phyloP scores from a whole-genome alignment of 208 protist genomes.

The Wallacemonas rigidus region DNA sequence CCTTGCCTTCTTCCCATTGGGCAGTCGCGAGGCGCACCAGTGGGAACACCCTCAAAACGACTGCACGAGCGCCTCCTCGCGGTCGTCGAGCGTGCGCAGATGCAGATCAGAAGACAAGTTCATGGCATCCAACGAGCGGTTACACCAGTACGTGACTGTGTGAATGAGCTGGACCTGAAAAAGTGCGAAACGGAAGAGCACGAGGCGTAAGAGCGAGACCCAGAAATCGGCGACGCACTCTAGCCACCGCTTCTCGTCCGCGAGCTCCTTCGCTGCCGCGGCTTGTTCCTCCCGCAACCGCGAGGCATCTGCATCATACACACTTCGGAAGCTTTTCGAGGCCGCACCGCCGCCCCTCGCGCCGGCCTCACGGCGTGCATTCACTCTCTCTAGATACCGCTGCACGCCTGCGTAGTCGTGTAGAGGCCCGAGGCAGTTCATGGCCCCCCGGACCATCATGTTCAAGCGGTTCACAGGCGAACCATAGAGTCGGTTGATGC shows the following conservation, averaged over 20 bases:
- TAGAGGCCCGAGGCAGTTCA: conserved; percentile 58
- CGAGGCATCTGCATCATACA: conserved; percentile 49
- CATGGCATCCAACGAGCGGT: conserved; percentile 32
- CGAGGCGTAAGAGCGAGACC: conserved; percentile 31
- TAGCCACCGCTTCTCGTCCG: conserved; percentile 14
- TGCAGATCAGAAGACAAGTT: conserved; percentile 9
- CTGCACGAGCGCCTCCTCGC: conserved; percentile 19
- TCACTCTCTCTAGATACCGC: conserved; percentile 44
- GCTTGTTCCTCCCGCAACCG: conserved; percentile 37
- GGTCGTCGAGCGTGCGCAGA: conserved; percentile 45
- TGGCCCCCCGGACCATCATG: conserved; percentile 69
- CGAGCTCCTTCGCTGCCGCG: conserved; percentile 37
- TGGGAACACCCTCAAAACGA: neutral
- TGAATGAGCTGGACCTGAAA: conserved; percentile 37
- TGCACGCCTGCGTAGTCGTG: conserved; percentile 58
- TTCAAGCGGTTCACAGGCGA: conserved; percentile 80
- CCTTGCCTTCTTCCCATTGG: neutral
- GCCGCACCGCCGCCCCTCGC: neutral
- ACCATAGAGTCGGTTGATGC: conserved; percentile 79
- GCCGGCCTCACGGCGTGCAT: conserved; percentile 19
- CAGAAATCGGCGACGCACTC: conserved; percentile 7
- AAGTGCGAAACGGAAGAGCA: conserved; percentile 46
- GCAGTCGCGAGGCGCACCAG: too few species aligned
- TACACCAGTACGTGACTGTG: conserved; percentile 45
- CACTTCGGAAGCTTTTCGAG: conserved; percentile 24